phyloP scores from a whole-genome alignment of 345 rosid genomes.

The Sonneratia caseolaris region DNA sequence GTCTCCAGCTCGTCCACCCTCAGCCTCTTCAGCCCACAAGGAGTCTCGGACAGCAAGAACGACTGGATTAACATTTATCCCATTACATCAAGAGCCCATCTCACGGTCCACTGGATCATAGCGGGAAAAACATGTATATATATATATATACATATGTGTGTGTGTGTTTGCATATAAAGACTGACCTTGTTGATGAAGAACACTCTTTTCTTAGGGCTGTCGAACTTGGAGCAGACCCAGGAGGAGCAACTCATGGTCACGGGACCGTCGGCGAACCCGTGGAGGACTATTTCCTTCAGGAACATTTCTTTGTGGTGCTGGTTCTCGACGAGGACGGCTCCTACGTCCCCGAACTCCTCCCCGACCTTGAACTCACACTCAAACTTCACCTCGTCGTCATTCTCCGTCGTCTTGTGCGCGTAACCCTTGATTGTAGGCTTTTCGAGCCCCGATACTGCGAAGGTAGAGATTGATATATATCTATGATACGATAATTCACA shows the following conservation, averaged over 20 bases:
- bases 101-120: too few relatives aligned
- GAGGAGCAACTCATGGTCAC: slow-evolving; percentile 41
- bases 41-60: slow-evolving; percentile 55
- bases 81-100: too few relatives aligned
- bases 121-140: too few relatives aligned
- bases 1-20: slow-evolving; percentile 50
- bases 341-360: slow-evolving; percentile 46
- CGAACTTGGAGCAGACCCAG: slow-evolving; percentile 53
- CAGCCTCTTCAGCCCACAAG: slow-evolving; percentile 38
- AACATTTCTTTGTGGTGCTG: slow-evolving; percentile 62
- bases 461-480: background rate
- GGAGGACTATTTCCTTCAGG: slow-evolving; percentile 34
- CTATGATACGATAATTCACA: too few relatives aligned
- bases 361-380: slow-evolving; percentile 50
- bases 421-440: slow-evolving; percentile 35
- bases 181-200: slow-evolving; percentile 59
- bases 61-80: slow-evolving; percentile 17
- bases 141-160: too few relatives aligned
- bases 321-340: slow-evolving; percentile 55
- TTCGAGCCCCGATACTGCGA: slow-evolving; percentile 32
- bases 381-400: slow-evolving; percentile 24
- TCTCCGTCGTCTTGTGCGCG: slow-evolving; percentile 28
- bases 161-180: too few relatives aligned
- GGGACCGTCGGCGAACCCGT: slow-evolving; percentile 28
- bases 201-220: slow-evolving; percentile 36